phyloP scores from a whole-genome alignment of 2,329 filamentous ascomycete genomes.

The Clonostachys rhizophaga region DNA sequence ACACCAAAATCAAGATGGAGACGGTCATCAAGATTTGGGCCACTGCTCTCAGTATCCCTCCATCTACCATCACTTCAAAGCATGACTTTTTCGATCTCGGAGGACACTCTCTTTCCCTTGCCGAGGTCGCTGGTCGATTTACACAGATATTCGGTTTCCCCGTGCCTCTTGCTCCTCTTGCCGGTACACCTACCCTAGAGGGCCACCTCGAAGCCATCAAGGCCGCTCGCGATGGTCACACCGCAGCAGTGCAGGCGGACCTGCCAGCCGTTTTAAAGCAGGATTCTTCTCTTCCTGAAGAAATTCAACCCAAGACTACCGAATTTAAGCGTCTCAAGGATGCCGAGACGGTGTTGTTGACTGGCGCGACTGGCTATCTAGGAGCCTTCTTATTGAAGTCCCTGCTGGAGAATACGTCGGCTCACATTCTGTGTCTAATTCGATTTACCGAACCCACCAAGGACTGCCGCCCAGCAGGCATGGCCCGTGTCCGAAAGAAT shows the following conservation, averaged over 20 bases:
- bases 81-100: slow-evolving; percentile 80
- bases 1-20: slow-evolving; percentile 62
- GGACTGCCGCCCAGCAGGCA: slow-evolving; percentile 59
- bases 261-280: slow-evolving; percentile 64
- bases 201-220: slow-evolving; percentile 71
- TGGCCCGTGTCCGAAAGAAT: slow-evolving; percentile 70
- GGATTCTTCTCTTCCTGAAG: slow-evolving; percentile 63
- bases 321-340: slow-evolving; percentile 56
- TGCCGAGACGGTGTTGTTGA: slow-evolving; percentile 66
- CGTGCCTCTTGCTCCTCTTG: slow-evolving; percentile 66
- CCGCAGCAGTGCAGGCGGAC: slow-evolving; percentile 71
- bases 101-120: slow-evolving; percentile 74
- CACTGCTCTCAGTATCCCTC: slow-evolving; percentile 60
- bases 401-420: slow-evolving; percentile 62
- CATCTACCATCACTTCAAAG: slow-evolving; percentile 58
- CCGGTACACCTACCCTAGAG: slow-evolving; percentile 65
- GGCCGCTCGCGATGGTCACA: slow-evolving; percentile 66
- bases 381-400: slow-evolving; percentile 70
- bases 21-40: slow-evolving; percentile 71
- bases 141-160: slow-evolving; percentile 68
- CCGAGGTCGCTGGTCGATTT: slow-evolving; percentile 67
- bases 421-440: slow-evolving; percentile 68
- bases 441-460: slow-evolving; percentile 65
- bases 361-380: slow-evolving; percentile 72
- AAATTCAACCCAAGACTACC: slow-evolving; percentile 55